Conservation (phyloP, 495 filamentous ascomycete species). For the Margaritispora aquatica region DNA sequence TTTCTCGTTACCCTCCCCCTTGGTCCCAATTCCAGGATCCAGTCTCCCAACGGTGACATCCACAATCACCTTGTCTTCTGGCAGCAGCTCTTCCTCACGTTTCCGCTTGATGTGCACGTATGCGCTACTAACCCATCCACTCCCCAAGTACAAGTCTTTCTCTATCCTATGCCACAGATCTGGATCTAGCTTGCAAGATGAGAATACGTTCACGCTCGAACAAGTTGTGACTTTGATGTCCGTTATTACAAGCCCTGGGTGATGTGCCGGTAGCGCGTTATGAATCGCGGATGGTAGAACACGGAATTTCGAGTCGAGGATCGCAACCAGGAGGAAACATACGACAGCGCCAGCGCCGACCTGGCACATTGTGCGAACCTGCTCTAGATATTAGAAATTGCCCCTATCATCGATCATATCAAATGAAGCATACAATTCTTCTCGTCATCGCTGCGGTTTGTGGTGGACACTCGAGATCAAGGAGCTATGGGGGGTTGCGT, state of each 20-base stretch:
- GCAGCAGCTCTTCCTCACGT: conserved; percentile 76
- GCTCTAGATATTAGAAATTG: neutral
- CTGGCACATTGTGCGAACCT: conserved; percentile 83
- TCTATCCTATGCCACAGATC: conserved; percentile 76
- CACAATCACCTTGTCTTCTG: conserved; percentile 71
- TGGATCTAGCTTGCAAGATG: conserved; percentile 71
- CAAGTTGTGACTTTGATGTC: conserved; percentile 83
- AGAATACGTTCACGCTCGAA: conserved; percentile 66
- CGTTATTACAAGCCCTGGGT: conserved; percentile 74
- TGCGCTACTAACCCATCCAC: conserved; percentile 66
- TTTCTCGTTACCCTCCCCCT: conserved; percentile 51
- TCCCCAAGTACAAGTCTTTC: conserved; percentile 83
- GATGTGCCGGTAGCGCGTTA: conserved; percentile 74
- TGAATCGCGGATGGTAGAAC: conserved; percentile 79
- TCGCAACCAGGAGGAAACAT: conserved; percentile 44
- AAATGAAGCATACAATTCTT: conserved; percentile 30
- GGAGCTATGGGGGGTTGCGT: neutral
- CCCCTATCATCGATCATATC: neutral
- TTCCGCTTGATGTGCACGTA: conserved; percentile 82
- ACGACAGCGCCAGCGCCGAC: conserved; percentile 50
- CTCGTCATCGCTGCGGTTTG: conserved; percentile 32
- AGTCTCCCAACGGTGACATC: conserved; percentile 76
- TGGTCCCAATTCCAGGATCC: conserved; percentile 49
- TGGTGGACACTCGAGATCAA: neutral
- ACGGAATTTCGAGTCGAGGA: conserved; percentile 75